These are phyloP conservation scores for Dryas integrifolia DNA, from an alignment of 331 rosid genomes.

Conservation along the genomic window DNA sequence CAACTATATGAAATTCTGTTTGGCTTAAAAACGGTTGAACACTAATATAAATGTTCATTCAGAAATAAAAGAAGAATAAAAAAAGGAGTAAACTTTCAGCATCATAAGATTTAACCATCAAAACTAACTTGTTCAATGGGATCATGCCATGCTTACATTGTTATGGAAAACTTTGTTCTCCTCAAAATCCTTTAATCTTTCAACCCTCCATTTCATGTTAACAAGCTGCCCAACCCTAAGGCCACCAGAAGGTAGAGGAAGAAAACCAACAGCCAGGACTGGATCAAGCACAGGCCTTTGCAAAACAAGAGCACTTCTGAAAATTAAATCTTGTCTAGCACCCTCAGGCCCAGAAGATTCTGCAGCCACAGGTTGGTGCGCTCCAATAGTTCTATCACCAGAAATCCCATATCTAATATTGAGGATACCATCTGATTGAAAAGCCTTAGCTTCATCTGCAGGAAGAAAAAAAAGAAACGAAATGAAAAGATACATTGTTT, in stretches of 20 bases:
- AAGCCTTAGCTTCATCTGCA: slow-evolving; percentile 48
- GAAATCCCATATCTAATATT: slow-evolving; percentile 79
- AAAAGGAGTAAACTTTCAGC: not conserved
- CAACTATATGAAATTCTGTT: not conserved
- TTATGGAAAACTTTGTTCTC: slow-evolving; percentile 43
- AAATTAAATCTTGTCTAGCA: slow-evolving; percentile 62
- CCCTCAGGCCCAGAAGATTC: slow-evolving; percentile 44
- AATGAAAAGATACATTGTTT: not conserved
- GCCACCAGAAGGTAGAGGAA: slow-evolving; percentile 85
- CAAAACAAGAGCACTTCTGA: slow-evolving; percentile 75
- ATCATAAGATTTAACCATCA: not conserved
- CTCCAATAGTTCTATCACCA: slow-evolving; percentile 80
- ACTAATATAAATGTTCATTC: not conserved
- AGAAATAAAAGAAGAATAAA: not conserved
- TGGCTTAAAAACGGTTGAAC: not conserved
- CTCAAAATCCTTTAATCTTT: slow-evolving; percentile 71
- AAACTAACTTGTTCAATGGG: not conserved
- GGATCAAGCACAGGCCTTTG: slow-evolving; percentile 98
- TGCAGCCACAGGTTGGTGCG: slow-evolving; percentile 68
- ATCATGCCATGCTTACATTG: slow-evolving; percentile 48
- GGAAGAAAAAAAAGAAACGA: not conserved
- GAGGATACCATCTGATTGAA: slow-evolving; percentile 62
- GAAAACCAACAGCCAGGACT: slow-evolving; percentile 92
- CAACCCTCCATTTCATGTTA: slow-evolving; percentile 95
- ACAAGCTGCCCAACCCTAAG: slow-evolving; percentile 85